Conservation (phyloP, 1,284 basidiomycete genomes). For the Ganoderma meredithae region DNA sequence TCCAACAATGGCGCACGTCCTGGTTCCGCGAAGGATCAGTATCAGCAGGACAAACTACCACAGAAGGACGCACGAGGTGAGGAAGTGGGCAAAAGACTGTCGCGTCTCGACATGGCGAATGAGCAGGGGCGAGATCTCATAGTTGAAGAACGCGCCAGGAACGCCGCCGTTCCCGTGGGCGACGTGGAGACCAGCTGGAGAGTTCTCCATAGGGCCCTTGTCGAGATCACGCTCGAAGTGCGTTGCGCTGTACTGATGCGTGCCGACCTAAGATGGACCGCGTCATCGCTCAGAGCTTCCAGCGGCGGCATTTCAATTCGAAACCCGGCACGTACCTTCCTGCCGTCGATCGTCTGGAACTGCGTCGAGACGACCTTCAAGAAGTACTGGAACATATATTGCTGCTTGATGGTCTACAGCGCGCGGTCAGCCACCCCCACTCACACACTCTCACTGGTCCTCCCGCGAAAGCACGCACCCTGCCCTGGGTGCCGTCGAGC, state of each 20-base stretch:
- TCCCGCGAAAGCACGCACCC: slow-evolving; percentile 52
- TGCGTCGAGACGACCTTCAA: slow-evolving; percentile 96
- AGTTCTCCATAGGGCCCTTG: slow-evolving; percentile 66
- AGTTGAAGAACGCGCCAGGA: slow-evolving; percentile 94
- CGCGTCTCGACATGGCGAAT: slow-evolving; percentile 91
- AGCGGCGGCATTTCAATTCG: not conserved
- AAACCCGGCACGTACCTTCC: slow-evolving; percentile 55
- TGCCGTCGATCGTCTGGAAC: slow-evolving; percentile 83
- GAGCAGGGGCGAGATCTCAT: slow-evolving; percentile 97
- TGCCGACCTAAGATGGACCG: slow-evolving; percentile 72
- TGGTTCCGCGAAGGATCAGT: slow-evolving; percentile 42
- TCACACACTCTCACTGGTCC: not conserved
- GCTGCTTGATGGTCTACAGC: slow-evolving; percentile 65
- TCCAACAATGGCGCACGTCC: slow-evolving; percentile 97
- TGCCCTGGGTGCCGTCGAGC: slow-evolving; percentile 74
- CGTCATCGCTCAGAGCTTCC: not conserved
- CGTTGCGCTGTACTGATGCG: slow-evolving; percentile 94
- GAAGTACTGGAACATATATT: slow-evolving; percentile 98
- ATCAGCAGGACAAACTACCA: not conserved
- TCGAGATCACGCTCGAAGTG: slow-evolving; percentile 93
- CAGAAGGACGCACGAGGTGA: slow-evolving; percentile 81
- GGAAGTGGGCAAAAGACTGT: slow-evolving; percentile 96
- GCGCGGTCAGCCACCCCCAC: slow-evolving; percentile 10
- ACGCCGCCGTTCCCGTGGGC: slow-evolving; percentile 84
- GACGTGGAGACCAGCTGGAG: slow-evolving; percentile 76